A percentile compares a stretch with the other conserved stretches of the same genome.
Conservation (phyloP, 345 rosid species). For the Salix exigua region DNA sequence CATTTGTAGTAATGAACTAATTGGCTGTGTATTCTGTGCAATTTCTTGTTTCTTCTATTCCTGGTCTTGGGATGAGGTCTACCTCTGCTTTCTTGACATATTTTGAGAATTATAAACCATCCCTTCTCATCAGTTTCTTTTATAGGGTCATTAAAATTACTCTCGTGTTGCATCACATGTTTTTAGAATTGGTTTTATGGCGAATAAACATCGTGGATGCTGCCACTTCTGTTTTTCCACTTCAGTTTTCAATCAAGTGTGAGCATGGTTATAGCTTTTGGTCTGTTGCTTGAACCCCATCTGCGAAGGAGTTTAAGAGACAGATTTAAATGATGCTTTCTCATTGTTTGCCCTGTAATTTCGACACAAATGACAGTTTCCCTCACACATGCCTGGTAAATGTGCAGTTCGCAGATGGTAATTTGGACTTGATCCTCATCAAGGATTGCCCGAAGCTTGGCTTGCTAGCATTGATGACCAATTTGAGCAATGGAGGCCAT, state of each 20-base stretch:
- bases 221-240: background rate
- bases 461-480: slow-evolving; percentile 56
- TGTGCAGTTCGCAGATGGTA: slow-evolving; percentile 89
- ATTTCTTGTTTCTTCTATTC: background rate
- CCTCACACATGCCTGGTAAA: background rate
- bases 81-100: too few relatives aligned
- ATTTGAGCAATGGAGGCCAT: slow-evolving; percentile 62
- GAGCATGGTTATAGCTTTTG: background rate
- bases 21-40: background rate
- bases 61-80: too few relatives aligned
- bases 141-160: background rate
- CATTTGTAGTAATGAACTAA: background rate
- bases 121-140: background rate
- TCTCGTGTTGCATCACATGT: background rate
- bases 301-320: background rate
- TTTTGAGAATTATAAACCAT: background rate
- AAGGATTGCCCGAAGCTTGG: slow-evolving; percentile 61
- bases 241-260: background rate
- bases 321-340: background rate
- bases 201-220: background rate
- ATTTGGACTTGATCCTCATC: slow-evolving; percentile 66
- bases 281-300: background rate
- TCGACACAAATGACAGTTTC: background rate
- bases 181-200: background rate
- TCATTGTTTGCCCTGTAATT: background rate